phyloP scores from a whole-genome alignment of 176 grass and related monocot genomes.

The Phragmites australis region DNA sequence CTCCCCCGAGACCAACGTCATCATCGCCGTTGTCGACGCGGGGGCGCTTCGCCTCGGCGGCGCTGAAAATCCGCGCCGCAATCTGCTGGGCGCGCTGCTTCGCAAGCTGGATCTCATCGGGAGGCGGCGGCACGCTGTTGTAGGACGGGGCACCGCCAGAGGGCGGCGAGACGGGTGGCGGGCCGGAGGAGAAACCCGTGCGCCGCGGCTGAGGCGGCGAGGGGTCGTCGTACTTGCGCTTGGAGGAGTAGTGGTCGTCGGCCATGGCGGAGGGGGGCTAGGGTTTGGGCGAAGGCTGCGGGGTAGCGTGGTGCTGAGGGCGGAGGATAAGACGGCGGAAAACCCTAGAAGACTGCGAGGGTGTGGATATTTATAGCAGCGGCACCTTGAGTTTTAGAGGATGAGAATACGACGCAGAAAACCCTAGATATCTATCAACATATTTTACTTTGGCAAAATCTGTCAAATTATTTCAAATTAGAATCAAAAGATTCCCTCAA shows the following conservation, averaged over 20 bases:
- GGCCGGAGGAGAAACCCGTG: conserved; percentile 80
- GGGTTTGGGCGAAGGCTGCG: conserved; percentile 42
- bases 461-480: no score
- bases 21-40: conserved; percentile 66
- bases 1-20: conserved; percentile 37
- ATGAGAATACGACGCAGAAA: no score
- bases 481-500: no score
- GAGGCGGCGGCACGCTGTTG: conserved; percentile 73
- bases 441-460: no score
- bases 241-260: conserved; percentile 76
- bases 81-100: conserved; percentile 96
- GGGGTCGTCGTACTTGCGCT: conserved; percentile 86
- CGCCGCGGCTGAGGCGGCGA: conserved; percentile 52
- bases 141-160: conserved; percentile 40
- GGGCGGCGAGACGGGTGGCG: conserved; percentile 50
- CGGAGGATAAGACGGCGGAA: conserved; percentile 34
- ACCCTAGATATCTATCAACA: no score
- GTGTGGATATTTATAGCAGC: conserved; percentile 38
- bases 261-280: conserved; percentile 54
- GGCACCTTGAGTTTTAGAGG: conserved; percentile 5
- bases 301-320: not conserved
- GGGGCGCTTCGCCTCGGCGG: conserved; percentile 89
- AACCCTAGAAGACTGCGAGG: conserved; percentile 36
- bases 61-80: conserved; percentile 86
- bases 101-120: conserved; percentile 89